Evolutionary conservation across 169 alveolate genomes (phyloP), one percentile per base, ranked within the genome.

Genomic region (Cryptosporidium andersoni): DNA sequence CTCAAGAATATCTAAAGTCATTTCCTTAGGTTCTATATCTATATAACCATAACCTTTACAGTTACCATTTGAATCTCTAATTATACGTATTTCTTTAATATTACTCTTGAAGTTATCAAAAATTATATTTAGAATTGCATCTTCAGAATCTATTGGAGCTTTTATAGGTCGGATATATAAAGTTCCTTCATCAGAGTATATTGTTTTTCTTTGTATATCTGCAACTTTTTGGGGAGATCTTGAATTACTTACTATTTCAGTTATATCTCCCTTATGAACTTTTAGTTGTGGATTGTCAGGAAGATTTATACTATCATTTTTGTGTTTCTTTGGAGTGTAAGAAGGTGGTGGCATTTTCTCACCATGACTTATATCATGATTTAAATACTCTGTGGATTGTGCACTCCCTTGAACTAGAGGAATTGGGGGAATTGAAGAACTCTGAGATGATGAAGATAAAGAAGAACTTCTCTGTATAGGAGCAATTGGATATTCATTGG

Each of bases 21-120:
- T 53, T 5, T 68, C 67, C 6, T 53, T 45, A 4, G 91, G 47
- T 9, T 62, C 81, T 34, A 90, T 62, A 55, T 90, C 93, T 7
- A 65, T 80, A 42, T 90, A 90, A 4, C 91, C 92, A 63, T 89
- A 90, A 14, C 93, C 93, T 34, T 56, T 90, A n/a, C 82, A 74
- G 8, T 55, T 49, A 4, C 82, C 66, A 11, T 64, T 64, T 40
- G 51, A 52, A 67, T 90, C 89, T 16, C 34, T 53, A 12, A 89
- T 81, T 11, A 88, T 7, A 39, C 93, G 89, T 36, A 90, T 66
- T 91, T 90, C 80, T 36, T 42, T 51, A 3, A 51, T 36, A 14
- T 47, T 12, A 88, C 25, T 39, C 55, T 25, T 36, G 9, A 80
- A 62, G 12, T 80, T 56, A 4, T 81, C 65, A 6, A 65, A 64